Evolutionary conservation across 2,329 filamentous ascomycete genomes (phyloP), one percentile per base, ranked within the genome.

Genomic region (Fulvia fulva): DNA sequence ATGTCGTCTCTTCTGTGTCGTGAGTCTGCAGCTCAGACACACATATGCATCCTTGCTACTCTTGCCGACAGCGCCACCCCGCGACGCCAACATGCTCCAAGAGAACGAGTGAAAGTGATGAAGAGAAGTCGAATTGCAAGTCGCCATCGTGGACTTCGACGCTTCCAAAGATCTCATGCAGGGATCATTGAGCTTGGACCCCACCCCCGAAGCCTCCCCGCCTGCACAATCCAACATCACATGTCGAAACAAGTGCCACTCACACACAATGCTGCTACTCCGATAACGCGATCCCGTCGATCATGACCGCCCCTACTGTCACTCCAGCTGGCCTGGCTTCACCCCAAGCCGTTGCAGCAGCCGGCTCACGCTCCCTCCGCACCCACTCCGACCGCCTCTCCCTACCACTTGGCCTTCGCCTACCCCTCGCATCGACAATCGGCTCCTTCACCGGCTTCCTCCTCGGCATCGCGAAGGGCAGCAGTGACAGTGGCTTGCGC

Each of bases 401-500:
- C 22, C 58, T 73, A 9, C 70, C 71, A 22, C 68, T 72, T 51
- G 52, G 58, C 25, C 50, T 67, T n/a, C 71, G 72, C 30, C 61
- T 74, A 12, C 67, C 68, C 8, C 58, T 72, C 23, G 61, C 65
- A 44, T 65, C 64, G 22, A 45, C 62, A 21, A 55, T 70, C 23
- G 65, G 67, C 44, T 63, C 61, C 52, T 51, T 63, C 28, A 47
- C 65, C 19, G 73, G 73, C 44, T 63, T 70, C 52, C 32, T 65
- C 49, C 64, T 75, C 23, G 73, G 73, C 30, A 49, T 70, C 14
- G 61, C 65, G 16, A 70, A 74, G 53, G 73, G 73, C 53, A 64
- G 61, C 19, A 61, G 63, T 53, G 67, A 69, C 28, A 55, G 67
- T 45, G 87, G 89, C 53, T 81, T 96, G 58, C 88, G 89, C 41